Evolutionary conservation across 2,329 filamentous ascomycete genomes (phyloP).

Genomic region (Thielaviopsis populi): DNA sequence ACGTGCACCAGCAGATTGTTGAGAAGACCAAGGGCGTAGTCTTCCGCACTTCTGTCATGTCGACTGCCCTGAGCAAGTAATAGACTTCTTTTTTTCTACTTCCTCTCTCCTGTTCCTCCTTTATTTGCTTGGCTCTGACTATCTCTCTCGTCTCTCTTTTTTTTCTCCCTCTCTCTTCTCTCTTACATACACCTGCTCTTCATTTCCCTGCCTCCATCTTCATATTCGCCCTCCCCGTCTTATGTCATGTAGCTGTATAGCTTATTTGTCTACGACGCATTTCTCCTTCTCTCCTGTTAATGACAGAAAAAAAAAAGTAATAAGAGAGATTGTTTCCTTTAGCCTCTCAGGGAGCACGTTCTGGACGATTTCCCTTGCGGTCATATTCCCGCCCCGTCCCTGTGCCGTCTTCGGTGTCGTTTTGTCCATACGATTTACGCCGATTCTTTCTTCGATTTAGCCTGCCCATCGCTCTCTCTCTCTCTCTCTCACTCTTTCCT

Average conservation of each 20-base stretch:
- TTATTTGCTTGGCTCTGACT: neutral
- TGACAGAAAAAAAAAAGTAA: neutral
- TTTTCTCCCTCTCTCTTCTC: neutral
- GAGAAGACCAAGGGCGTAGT: constrained; percentile 98
- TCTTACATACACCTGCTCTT: no score
- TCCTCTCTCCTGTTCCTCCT: neutral
- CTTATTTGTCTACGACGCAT: no score
- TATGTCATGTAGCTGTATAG: no score
- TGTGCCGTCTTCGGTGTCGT: no score
- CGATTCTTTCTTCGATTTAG: neutral
- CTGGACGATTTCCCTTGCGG: neutral
- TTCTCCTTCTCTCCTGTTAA: neutral
- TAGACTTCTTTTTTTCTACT: neutral
- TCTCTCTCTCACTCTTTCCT: neutral
- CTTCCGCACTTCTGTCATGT: constrained; percentile 94
- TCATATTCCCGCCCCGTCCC: no score
- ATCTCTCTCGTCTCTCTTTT: neutral
- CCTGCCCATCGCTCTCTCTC: neutral
- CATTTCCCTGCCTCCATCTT: no score
- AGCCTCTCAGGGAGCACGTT: neutral
- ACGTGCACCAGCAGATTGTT: constrained; percentile 98
- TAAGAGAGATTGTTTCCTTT: neutral
- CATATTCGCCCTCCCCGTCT: no score
- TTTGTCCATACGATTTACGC: neutral
- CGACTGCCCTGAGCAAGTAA: constrained; percentile 44